Evolutionary conservation across 2,329 filamentous ascomycete species (phyloP).

Genomic region (Colletotrichum agaves): DNA sequence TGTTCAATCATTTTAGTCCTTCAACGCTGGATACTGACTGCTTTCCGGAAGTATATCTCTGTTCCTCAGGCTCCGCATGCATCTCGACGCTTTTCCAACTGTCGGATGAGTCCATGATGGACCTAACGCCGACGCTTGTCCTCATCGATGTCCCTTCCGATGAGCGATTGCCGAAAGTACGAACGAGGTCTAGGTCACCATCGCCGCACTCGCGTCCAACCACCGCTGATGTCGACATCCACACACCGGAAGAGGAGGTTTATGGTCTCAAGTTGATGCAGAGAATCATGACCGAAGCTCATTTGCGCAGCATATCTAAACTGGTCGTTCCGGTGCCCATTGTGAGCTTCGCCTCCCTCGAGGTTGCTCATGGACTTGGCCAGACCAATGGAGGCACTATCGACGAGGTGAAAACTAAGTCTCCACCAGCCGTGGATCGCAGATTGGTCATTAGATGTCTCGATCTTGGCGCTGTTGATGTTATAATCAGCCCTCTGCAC

Average conservation of each 20-base stretch:
- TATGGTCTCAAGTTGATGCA: constrained; percentile 67
- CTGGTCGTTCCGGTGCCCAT: constrained; percentile 67
- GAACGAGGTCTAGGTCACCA: constrained; percentile 51
- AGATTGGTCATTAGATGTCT: constrained; percentile 75
- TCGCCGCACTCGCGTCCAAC: constrained; percentile 56
- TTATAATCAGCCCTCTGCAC: constrained; percentile 82
- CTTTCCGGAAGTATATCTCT: constrained; percentile 60
- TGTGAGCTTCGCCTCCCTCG: constrained; percentile 53
- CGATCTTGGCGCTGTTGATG: constrained; percentile 87
- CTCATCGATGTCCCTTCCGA: constrained; percentile 67
- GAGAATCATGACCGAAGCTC: constrained; percentile 67
- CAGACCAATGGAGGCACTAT: constrained; percentile 42
- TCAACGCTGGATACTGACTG: background rate
- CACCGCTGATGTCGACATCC: constrained; percentile 51
- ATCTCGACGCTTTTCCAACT: constrained; percentile 64
- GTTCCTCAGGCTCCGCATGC: constrained; percentile 63
- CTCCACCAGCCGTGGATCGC: constrained; percentile 49
- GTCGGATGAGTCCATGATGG: constrained; percentile 62
- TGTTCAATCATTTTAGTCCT: constrained; percentile 38
- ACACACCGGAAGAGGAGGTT: constrained; percentile 58
- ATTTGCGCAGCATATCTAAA: constrained; percentile 65
- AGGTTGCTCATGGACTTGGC: constrained; percentile 37
- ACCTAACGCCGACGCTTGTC: constrained; percentile 66
- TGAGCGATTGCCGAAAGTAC: constrained; percentile 54
- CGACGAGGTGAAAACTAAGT: constrained; percentile 17